These are phyloP conservation scores for Schoenoplectus tabernaemontani DNA, from an alignment of 202 grass and related monocot genomes.

Conservation along the genomic window DNA sequence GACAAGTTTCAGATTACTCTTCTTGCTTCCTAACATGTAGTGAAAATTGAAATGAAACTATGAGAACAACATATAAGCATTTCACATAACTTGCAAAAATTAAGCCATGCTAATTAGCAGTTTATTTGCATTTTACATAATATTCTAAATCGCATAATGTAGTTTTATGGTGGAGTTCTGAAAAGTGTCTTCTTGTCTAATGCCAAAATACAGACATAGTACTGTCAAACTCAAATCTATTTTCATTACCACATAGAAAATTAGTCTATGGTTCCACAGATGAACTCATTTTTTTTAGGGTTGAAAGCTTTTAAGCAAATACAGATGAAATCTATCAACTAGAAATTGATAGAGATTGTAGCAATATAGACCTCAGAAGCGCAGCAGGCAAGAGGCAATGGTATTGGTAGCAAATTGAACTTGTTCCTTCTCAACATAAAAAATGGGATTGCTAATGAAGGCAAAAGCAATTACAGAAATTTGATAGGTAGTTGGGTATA, in stretches of 20 bases:
- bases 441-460: not conserved
- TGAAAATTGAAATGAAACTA: not conserved
- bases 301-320: too few species aligned
- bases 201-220: not conserved
- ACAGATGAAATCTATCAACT: too few species aligned
- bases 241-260: not conserved
- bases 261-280: not conserved
- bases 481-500: not conserved
- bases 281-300: too few species aligned
- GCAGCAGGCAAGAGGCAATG: not conserved
- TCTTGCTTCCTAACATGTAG: not conserved
- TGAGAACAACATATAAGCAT: too few species aligned
- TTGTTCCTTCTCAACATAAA: not conserved
- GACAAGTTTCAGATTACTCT: not conserved
- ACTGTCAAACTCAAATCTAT: not conserved
- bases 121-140: not conserved
- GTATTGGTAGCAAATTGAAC: not conserved
- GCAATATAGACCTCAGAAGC: not conserved
- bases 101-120: not conserved
- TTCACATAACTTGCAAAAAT: not conserved
- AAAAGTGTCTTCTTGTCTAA: not conserved
- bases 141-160: too few species aligned
- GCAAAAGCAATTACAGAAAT: not conserved
- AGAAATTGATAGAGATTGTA: not conserved
- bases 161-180: too few species aligned